Evolutionary conservation across 2,329 filamentous ascomycete species (phyloP), one percentile per base, ranked within the genome.

Genomic region (Mycosphaerella sp.): DNA sequence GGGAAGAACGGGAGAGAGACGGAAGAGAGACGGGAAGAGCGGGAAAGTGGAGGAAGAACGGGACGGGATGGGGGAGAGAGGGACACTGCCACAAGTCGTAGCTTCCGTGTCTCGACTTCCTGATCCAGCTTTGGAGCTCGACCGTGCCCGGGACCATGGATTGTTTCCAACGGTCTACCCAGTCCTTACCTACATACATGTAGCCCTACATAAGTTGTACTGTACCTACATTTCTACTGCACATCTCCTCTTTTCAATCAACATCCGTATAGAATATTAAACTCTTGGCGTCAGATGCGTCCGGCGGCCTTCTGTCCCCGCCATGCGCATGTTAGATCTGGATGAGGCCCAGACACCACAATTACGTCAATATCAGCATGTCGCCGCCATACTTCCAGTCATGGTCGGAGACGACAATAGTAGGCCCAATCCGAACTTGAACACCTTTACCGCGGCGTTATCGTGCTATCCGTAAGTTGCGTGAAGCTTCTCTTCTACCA

Each of bases 391-490:
- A 40, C 51, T 55, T 41, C 48, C 51, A 46, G 59, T 52, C 47
- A 56, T 43, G 21, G 21, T 21, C 49, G 62, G 47, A 26, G 58
- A 64, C 45, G 66, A 67, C 31, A 63, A 64, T 50, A 67, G 73
- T 50, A 67, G 73, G 59, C 67, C 66, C 29, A 76, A 77, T 66
- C 79, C 74, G 51, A 83, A 83, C 64, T 70, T 76, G 68, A 82
- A 80, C 73, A 74, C 75, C 62, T 79, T 83, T 72, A 80, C 81
- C 59, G 77, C 79, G 67, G 80, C 80, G 68, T 72, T 86, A 70
- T 80, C 79, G 70, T 84, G 81, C 74, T 85, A 85, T 77, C 82
- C 82, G 82, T 85, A 81, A 76, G 78, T 76, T 43, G 32, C 32
- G 32, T 40, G 21, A 21, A 21, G 21, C 21, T 21, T 21, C 21